A percentile compares a stretch with the other conserved stretches of the same genome.
Conservation (phyloP, 768 basidiomycete genomes). For the Suillus weaverae region DNA sequence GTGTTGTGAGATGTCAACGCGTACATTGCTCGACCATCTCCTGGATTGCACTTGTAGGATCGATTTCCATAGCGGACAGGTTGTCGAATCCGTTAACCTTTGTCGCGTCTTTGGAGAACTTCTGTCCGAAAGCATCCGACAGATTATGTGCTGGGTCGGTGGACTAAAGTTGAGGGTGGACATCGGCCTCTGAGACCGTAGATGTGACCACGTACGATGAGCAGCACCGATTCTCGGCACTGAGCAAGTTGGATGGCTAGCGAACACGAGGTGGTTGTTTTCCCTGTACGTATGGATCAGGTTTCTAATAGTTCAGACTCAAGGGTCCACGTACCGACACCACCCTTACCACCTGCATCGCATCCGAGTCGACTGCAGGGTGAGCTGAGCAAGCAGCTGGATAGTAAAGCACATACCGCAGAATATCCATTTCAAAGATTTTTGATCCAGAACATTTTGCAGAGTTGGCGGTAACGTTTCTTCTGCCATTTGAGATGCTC, state of each 20-base stretch:
- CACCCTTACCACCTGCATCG: constrained; percentile 89
- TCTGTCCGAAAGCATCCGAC: constrained; percentile 97
- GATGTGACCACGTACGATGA: constrained; percentile 68
- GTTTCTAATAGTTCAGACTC: background rate
- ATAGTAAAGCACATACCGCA: constrained; percentile 65
- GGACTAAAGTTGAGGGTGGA: constrained; percentile 51
- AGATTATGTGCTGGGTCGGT: constrained; percentile 99
- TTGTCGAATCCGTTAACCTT: constrained; percentile 98
- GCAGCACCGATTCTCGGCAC: constrained; percentile 89
- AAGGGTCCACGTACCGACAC: constrained; percentile 71
- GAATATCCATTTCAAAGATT: constrained; percentile 96
- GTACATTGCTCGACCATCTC: constrained; percentile 98
- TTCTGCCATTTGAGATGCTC: constrained; percentile 46
- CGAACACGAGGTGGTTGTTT: constrained; percentile 97
- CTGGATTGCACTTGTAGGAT: constrained; percentile 95
- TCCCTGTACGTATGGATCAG: constrained; percentile 53
- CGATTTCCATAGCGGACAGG: constrained; percentile 98
- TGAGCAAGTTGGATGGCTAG: constrained; percentile 95
- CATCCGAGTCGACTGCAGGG: background rate
- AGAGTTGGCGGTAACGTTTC: constrained; percentile 80
- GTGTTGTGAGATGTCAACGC: constrained; percentile 21
- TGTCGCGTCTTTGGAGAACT: constrained; percentile 98
- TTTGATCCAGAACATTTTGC: constrained; percentile 94
- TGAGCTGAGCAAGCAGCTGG: constrained; percentile 10
- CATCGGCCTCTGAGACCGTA: background rate